These are phyloP conservation scores for Lagenaria siceraria DNA, from an alignment of 306 rosid genomes.

Conservation along the genomic window DNA sequence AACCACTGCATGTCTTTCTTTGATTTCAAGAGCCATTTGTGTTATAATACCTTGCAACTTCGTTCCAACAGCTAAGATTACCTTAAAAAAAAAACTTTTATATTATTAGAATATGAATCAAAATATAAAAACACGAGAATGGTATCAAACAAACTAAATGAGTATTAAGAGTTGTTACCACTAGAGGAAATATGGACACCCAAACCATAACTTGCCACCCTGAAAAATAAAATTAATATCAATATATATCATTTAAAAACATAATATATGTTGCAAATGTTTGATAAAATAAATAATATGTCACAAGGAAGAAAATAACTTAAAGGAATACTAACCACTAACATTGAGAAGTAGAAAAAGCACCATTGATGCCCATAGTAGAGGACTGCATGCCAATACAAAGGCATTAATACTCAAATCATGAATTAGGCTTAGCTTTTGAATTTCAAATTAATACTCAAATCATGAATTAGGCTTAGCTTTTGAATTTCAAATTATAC, in stretches of 20 bases:
- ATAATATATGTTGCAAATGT: neutral
- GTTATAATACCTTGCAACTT: slow-evolving; percentile 88
- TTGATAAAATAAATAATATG: neutral
- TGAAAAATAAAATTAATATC: slow-evolving; percentile 20
- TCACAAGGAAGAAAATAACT: neutral
- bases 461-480: too few species aligned
- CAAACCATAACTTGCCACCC: slow-evolving; percentile 64
- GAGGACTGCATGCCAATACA: slow-evolving; percentile 48
- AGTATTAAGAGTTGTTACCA: slow-evolving; percentile 25
- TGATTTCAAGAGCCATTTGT: slow-evolving; percentile 78
- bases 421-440: too few species aligned
- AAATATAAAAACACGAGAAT: neutral
- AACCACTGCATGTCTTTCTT: slow-evolving; percentile 84
- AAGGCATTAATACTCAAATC: neutral
- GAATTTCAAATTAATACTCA: too few species aligned
- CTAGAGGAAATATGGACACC: slow-evolving; percentile 65
- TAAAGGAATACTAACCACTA: slow-evolving; percentile 40
- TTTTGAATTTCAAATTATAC: too few species aligned
- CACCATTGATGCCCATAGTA: slow-evolving; percentile 77
- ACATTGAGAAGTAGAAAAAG: slow-evolving; percentile 81
- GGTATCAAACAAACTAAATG: neutral
- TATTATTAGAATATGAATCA: too few species aligned
- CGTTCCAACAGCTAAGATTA: slow-evolving; percentile 79
- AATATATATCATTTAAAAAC: neutral
- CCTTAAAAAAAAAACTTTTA: slow-evolving; percentile 23